Base-by-base conservation (phyloP, 208 protist species). In the Acanthamoeba divionensis region DNA sequence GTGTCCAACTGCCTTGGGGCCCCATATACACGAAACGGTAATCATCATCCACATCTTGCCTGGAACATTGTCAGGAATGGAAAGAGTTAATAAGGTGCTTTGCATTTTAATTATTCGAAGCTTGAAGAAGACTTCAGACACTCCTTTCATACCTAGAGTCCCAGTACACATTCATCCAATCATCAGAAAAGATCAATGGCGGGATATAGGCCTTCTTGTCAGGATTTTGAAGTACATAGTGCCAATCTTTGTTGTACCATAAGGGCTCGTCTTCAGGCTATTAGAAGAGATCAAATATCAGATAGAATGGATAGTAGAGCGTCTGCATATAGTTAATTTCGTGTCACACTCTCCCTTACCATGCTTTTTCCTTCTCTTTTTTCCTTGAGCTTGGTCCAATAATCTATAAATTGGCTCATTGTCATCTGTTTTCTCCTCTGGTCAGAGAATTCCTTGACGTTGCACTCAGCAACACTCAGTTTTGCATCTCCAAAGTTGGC, bases 101-200 rank as follows among this genome's bases (percentile, higher is more conserved):
- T n/a, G n/a, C n/a, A n/a, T n/a, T n/a, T n/a, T n/a, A n/a, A n/a
- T n/a, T n/a, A n/a, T n/a, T n/a, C n/a, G n/a, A n/a, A n/a, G n/a
- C n/a, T n/a, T n/a, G n/a, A n/a, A n/a, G n/a, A n/a, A n/a, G n/a
- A n/a, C 3, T 36, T 2, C 31, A 2, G 38, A 24, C 38, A 21
- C 9, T 0, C 36, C 38, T 55, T 3, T 38, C 21, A 9, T 38
- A 77, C 67, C 75, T 10, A 38, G 44, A 15, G 41, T 85, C 75
- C 75, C 75, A 85, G 41, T 85, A 31, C 33, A 85, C 50, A 36
- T 85, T 85, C 75, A 85, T 85, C 75, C 75, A 85, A 21, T 85
- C 75, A 65, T 85, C 75, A 0, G 48, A 65, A 31, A 85, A 85
- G 75, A 85, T 45, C 9, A 85, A n/a, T 54, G 75, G 75, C 1